These are phyloP conservation scores for Nakazawaea siamensis DNA, from an alignment of 805 yeast species.

Conservation along the genomic window DNA sequence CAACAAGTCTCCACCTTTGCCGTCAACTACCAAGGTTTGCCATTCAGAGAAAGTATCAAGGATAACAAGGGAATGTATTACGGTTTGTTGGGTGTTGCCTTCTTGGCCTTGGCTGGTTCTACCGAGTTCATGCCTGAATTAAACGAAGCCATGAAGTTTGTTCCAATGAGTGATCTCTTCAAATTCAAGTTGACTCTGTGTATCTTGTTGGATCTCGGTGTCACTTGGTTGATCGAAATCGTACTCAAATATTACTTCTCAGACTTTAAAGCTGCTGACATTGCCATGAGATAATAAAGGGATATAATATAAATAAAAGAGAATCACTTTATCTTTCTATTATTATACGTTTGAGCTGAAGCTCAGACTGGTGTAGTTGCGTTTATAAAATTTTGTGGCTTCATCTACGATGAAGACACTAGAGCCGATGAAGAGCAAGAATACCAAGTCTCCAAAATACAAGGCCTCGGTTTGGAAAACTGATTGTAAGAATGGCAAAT, in stretches of 20 bases:
- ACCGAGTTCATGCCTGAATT: conserved; percentile 93
- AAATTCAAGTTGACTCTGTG: conserved; percentile 68
- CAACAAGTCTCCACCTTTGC: conserved; percentile 98
- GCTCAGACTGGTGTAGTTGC: conserved; percentile 1
- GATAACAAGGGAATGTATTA: conserved; percentile 97
- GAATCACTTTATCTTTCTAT: not conserved
- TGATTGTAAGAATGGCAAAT: conserved; percentile 85
- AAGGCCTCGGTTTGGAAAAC: conserved; percentile 95
- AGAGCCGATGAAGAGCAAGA: conserved; percentile 58
- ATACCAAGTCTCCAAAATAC: conserved; percentile 56
- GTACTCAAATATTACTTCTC: conserved; percentile 78
- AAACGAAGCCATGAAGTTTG: conserved; percentile 87
- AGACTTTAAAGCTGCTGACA: conserved; percentile 90
- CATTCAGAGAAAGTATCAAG: conserved; percentile 83
- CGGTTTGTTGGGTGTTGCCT: conserved; percentile 87
- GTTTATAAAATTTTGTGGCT: conserved; percentile 45
- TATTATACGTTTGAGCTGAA: conserved; percentile 5
- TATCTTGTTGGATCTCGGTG: conserved; percentile 67
- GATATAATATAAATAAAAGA: not conserved
- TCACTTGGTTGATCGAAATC: conserved; percentile 70
- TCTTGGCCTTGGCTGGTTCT: conserved; percentile 80
- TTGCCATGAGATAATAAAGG: conserved; percentile 41
- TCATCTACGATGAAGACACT: conserved; percentile 86
- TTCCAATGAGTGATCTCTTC: conserved; percentile 70
- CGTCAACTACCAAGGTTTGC: conserved; percentile 94